These are phyloP conservation scores for Epichloe elymi DNA, from an alignment of 2,329 filamentous ascomycete species.

Conservation along the genomic window DNA sequence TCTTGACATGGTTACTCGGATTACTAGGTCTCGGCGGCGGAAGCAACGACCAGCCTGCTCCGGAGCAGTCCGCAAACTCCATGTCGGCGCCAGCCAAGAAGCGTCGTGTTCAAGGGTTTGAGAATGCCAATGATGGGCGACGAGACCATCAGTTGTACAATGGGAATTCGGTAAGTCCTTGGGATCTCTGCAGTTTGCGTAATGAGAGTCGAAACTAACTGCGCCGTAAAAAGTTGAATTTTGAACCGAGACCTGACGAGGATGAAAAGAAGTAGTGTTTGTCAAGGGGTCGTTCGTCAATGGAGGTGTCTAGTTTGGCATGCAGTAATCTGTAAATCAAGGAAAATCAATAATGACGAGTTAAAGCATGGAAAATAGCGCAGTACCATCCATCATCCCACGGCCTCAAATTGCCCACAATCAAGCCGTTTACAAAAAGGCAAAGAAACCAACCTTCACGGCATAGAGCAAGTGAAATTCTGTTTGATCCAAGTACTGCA, in stretches of 20 bases:
- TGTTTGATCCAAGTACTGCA: neutral
- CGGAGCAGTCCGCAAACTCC: slow-evolving; percentile 2
- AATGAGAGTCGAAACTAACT: neutral
- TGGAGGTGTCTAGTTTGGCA: neutral
- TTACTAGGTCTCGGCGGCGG: slow-evolving; percentile 14
- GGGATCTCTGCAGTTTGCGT: no score
- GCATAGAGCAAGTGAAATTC: no score
- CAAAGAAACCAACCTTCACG: no score
- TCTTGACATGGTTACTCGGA: slow-evolving; percentile 24
- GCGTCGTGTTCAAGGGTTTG: slow-evolving; percentile 15
- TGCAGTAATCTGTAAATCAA: neutral
- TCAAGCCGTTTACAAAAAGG: no score
- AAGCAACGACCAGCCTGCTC: neutral
- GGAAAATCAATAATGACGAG: no score
- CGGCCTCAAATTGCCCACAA: no score
- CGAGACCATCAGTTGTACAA: slow-evolving; percentile 70
- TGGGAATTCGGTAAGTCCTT: slow-evolving; percentile 61
- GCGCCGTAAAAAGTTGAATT: slow-evolving; percentile 42
- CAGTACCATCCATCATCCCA: no score
- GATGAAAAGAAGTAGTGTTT: slow-evolving; percentile 19
- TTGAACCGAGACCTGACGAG: slow-evolving; percentile 51
- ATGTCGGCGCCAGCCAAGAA: slow-evolving; percentile 11
- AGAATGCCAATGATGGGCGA: slow-evolving; percentile 38
- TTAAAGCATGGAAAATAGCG: no score
- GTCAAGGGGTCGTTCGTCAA: neutral